These are phyloP conservation scores for Phlebiopsis flavidoalba DNA, from an alignment of 768 basidiomycete genomes.

Conservation along the genomic window DNA sequence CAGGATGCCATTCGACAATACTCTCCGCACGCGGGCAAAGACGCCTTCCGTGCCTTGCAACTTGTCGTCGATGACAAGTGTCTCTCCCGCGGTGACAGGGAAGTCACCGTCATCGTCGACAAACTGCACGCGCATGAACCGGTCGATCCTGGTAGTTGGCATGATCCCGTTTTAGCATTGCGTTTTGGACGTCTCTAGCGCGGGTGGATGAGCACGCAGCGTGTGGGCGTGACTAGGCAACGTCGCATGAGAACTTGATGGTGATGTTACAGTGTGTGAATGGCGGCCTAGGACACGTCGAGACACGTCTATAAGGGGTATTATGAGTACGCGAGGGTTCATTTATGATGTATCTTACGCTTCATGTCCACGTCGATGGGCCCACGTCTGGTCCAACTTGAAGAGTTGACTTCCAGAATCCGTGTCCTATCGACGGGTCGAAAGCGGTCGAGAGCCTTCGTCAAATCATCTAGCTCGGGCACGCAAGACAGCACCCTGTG, in stretches of 20 bases:
- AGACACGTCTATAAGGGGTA: not conserved
- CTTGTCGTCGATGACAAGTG: constrained; percentile 7
- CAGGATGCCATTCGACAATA: not conserved
- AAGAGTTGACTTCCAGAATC: constrained; percentile 10
- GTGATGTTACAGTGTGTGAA: too few relatives aligned
- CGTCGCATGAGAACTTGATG: constrained; percentile 3
- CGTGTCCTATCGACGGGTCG: not conserved
- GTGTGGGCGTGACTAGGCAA: constrained; percentile 9
- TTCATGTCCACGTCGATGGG: not conserved
- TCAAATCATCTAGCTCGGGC: not conserved
- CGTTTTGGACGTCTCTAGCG: constrained; percentile 8
- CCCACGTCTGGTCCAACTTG: not conserved
- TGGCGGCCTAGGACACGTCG: not conserved
- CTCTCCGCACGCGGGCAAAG: constrained; percentile 9
- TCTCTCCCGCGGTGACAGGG: constrained; percentile 11
- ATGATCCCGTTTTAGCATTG: constrained; percentile 1
- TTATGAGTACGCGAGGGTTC: not conserved
- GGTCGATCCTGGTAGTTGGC: not conserved
- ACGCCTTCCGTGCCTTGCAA: constrained; percentile 8
- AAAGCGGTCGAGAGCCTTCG: not conserved
- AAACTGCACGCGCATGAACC: constrained; percentile 13
- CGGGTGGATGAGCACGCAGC: constrained; percentile 3
- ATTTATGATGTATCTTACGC: not conserved
- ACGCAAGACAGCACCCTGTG: not conserved
- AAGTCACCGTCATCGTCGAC: constrained; percentile 14